Percentiles rank a stretch among this genome's conserved stretches.
These are phyloP conservation scores for Sarocladium strictum DNA, from an alignment of 2,329 filamentous ascomycete genomes.

Conservation along the genomic window DNA sequence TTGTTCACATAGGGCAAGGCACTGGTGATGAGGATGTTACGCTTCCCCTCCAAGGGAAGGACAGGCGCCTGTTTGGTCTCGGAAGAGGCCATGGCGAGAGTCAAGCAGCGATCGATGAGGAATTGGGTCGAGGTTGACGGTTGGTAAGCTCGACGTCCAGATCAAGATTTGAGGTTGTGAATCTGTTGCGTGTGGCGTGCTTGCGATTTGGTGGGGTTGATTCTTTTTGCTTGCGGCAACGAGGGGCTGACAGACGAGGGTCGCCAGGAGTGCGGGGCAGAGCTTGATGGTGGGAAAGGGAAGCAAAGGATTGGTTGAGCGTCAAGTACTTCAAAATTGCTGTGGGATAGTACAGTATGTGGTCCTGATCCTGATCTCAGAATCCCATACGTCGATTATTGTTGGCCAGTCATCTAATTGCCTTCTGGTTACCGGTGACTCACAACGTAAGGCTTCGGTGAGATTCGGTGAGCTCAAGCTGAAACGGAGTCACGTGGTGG, in stretches of 20 bases:
- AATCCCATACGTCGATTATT: too few species aligned
- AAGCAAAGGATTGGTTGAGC: background rate
- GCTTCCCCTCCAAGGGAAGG: conserved; percentile 65
- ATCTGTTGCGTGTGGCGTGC: background rate
- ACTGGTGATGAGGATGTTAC: conserved; percentile 85
- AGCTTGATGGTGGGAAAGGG: background rate
- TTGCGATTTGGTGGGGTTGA: conserved; percentile 4
- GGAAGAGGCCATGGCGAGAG: conserved; percentile 8
- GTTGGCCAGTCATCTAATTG: too few species aligned
- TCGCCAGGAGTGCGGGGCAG: conserved; percentile 1
- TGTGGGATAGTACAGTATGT: background rate
- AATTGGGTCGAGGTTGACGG: background rate
- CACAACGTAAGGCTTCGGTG: background rate
- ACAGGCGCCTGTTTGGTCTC: conserved; percentile 33
- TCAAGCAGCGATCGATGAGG: background rate
- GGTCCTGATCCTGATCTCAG: background rate
- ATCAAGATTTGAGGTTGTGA: background rate
- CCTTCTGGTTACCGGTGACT: background rate
- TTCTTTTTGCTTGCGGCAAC: conserved; percentile 3
- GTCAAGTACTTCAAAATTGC: background rate
- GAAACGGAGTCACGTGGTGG: background rate
- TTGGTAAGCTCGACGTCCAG: background rate
- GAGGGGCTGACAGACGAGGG: conserved; percentile 2
- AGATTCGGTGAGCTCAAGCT: background rate
- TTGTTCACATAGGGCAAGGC: conserved; percentile 78